A percentile compares a stretch with the other conserved stretches of the same genome.
These are phyloP conservation scores for Syncephalis fuscata DNA, from an alignment of 371 early-diverging fungal genomes.

Conservation along the genomic window DNA sequence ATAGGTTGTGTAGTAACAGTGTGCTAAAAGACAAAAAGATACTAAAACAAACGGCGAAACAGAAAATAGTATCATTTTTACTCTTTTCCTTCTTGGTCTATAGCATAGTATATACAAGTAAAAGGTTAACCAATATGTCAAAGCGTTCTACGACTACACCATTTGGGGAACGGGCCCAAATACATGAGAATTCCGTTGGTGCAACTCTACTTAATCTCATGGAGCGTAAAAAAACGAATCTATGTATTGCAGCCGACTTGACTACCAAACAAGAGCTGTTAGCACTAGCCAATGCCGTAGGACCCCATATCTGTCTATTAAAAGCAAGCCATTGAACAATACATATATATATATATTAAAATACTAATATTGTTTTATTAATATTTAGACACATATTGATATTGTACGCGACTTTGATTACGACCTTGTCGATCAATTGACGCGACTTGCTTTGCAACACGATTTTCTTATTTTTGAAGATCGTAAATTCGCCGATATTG, in stretches of 20 bases:
- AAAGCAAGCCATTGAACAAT: constrained; percentile 35
- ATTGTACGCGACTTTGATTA: constrained; percentile 82
- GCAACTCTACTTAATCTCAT: constrained; percentile 51
- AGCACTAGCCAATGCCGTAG: constrained; percentile 67
- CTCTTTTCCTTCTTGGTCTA: background rate
- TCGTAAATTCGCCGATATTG: constrained; percentile 93
- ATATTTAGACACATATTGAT: constrained; percentile 79
- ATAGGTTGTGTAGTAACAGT: background rate
- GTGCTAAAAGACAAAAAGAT: background rate
- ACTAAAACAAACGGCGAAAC: background rate
- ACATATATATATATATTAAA: constrained; percentile 1
- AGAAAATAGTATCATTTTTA: background rate
- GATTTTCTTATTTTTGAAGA: constrained; percentile 94
- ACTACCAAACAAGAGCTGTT: constrained; percentile 73
- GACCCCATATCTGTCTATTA: constrained; percentile 85
- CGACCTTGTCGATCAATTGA: constrained; percentile 55
- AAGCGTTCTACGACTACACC: background rate
- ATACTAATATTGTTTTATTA: background rate
- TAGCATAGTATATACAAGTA: background rate
- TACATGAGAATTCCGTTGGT: too few species aligned
- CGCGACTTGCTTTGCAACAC: constrained; percentile 60
- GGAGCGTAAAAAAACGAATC: constrained; percentile 81
- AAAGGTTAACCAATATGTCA: background rate
- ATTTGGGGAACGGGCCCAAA: background rate
- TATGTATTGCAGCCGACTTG: constrained; percentile 83